Evolutionary conservation across 2,329 filamentous ascomycete species (phyloP).

Genomic region (Nothomitra cinnamomea): DNA sequence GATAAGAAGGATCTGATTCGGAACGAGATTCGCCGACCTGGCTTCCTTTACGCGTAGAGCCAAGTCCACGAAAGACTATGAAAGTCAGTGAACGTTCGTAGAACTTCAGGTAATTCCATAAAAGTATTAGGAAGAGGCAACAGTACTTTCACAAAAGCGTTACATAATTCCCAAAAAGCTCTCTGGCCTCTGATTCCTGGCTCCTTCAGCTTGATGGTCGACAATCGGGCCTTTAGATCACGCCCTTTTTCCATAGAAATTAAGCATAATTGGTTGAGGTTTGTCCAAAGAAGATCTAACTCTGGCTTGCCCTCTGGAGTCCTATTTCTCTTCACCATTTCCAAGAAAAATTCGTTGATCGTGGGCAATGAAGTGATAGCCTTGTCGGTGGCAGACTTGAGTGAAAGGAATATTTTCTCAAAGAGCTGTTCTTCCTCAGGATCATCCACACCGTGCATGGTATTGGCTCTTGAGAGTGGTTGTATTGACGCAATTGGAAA

Average conservation of each 20-base stretch:
- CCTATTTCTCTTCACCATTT: constrained; percentile 45
- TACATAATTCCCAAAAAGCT: constrained; percentile 54
- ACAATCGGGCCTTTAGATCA: constrained; percentile 53
- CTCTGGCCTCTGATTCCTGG: constrained; percentile 50
- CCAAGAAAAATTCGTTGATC: constrained; percentile 48
- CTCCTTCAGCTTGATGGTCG: constrained; percentile 70
- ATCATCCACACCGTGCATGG: constrained; percentile 43
- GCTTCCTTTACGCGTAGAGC: constrained; percentile 41
- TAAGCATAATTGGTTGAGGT: constrained; percentile 51
- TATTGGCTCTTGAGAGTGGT: constrained; percentile 32
- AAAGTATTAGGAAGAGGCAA: constrained; percentile 6
- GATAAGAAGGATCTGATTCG: constrained; percentile 51
- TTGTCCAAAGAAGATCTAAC: constrained; percentile 48
- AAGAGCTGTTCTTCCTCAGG: constrained; percentile 67
- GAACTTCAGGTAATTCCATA: not conserved
- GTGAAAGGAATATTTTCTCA: constrained; percentile 62
- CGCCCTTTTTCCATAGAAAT: constrained; percentile 43
- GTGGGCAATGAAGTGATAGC: constrained; percentile 54
- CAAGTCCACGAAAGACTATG: constrained; percentile 48
- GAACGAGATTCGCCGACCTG: constrained; percentile 30
- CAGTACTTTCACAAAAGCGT: constrained; percentile 44
- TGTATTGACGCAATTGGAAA: constrained; percentile 37
- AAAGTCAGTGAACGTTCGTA: constrained; percentile 12
- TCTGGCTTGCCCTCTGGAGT: constrained; percentile 41
- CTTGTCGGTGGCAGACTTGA: constrained; percentile 57